These are phyloP conservation scores for Hebeloma cylindrosporum DNA, from an alignment of 768 basidiomycete species.

Conservation along the genomic window DNA sequence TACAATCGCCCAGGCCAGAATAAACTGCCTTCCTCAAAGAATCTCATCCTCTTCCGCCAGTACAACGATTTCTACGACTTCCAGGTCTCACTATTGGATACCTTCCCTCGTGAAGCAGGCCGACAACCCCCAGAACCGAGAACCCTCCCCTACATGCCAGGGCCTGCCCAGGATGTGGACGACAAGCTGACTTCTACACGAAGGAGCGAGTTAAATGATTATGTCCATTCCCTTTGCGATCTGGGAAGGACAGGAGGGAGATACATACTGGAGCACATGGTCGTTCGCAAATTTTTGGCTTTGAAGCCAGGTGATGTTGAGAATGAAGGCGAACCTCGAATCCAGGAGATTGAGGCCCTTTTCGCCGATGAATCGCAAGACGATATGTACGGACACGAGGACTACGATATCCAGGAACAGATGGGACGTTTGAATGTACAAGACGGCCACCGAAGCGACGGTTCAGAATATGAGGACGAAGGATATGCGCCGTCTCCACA, in stretches of 20 bases:
- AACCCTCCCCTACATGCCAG: constrained; percentile 96
- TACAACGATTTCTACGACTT: constrained; percentile 99
- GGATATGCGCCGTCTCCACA: constrained; percentile 48
- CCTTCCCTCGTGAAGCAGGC: constrained; percentile 91
- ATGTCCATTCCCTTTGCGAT: constrained; percentile 77
- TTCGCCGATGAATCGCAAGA: constrained; percentile 39
- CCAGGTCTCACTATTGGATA: constrained; percentile 83
- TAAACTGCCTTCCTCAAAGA: constrained; percentile 63
- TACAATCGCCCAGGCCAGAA: constrained; percentile 60
- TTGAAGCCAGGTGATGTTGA: constrained; percentile 85
- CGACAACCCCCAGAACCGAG: constrained; percentile 63
- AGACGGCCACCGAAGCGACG: constrained; percentile 53
- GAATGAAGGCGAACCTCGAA: constrained; percentile 60
- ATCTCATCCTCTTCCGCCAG: constrained; percentile 87
- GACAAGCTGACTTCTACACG: constrained; percentile 79
- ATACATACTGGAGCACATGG: constrained; percentile 77
- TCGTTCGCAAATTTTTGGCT: constrained; percentile 82
- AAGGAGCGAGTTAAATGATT: constrained; percentile 83
- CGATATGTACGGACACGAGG: constrained; percentile 33
- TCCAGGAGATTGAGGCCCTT: constrained; percentile 58
- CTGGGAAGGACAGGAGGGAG: constrained; percentile 66
- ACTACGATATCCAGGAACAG: constrained; percentile 47
- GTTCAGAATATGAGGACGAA: constrained; percentile 67
- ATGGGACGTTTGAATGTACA: constrained; percentile 51
- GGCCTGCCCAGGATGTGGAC: constrained; percentile 83